Conservation (phyloP, 1,284 basidiomycete species). For the Trametes sp. region DNA sequence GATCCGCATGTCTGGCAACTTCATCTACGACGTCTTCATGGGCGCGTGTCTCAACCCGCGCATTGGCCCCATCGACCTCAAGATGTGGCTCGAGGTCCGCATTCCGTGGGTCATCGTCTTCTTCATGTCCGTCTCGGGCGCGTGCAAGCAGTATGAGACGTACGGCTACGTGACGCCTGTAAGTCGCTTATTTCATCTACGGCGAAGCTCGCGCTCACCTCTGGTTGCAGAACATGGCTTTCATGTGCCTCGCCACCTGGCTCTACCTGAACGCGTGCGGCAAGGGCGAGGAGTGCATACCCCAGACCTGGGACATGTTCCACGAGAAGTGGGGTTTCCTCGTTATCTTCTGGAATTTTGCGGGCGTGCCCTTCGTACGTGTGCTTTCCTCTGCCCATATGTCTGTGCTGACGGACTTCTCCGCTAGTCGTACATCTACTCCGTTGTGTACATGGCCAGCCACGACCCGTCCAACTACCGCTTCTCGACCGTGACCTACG, state of each 20-base stretch:
- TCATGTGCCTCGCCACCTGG: conserved; percentile 96
- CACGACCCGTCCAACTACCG: conserved; percentile 89
- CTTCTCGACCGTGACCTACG: conserved; percentile 82
- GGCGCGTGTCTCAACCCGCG: conserved; percentile 95
- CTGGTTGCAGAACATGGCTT: conserved; percentile 86
- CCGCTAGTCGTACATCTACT: conserved; percentile 95
- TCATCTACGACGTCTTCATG: conserved; percentile 97
- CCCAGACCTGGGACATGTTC: conserved; percentile 99
- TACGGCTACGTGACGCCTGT: conserved; percentile 93
- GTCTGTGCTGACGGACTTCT: no score
- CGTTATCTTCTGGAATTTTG: conserved; percentile 98
- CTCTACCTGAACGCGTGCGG: conserved; percentile 97
- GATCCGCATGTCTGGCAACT: conserved; percentile 93
- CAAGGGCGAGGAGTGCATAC: conserved; percentile 97
- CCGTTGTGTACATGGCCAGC: conserved; percentile 97
- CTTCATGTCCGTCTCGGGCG: conserved; percentile 91
- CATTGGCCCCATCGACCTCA: conserved; percentile 92
- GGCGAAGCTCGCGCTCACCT: background rate
- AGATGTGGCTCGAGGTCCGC: conserved; percentile 99
- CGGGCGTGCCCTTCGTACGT: conserved; percentile 87
- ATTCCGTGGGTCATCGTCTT: conserved; percentile 98
- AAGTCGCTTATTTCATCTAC: conserved; percentile 37
- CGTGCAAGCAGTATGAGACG: conserved; percentile 94
- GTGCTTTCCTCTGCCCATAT: conserved; percentile 40
- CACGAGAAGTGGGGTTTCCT: conserved; percentile 97